Evolutionary conservation across 495 filamentous ascomycete genomes (phyloP), one percentile per base, ranked within the genome.

Genomic region (Aspergillus carlsbadensis): DNA sequence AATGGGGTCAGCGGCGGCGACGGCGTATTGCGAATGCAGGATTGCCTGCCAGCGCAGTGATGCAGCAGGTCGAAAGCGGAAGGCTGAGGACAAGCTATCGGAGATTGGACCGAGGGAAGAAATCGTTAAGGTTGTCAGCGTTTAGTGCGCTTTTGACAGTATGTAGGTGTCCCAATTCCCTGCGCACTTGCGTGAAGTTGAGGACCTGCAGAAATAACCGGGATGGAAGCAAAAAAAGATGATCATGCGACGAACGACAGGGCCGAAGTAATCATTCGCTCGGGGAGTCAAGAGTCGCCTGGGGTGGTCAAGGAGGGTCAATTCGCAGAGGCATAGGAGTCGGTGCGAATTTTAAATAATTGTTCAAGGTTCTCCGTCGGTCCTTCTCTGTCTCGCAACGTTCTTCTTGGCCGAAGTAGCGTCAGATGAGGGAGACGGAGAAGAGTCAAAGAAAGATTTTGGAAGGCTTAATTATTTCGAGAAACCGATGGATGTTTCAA

Each of bases 1-100:
- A 59, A 60, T 55, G 37, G 35, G 55, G 42, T 47, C 46, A 65
- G 51, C 52, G 47, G 45, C 52, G 58, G 59, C 52, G 56, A 58
- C 52, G 54, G 58, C 7, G 56, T 53, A 45, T 43, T 59, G 62
- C 62, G 43, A 52, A 64, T 64, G 62, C 62, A 65, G 62, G 58
- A 65, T 70, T 69, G 69, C 65, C 67, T 71, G 73, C 69, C 71
- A 73, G 60, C 70, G 64, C 70, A 76, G 67, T 68, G 62, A 72
- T 73, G 73, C 73, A 76, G 65, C 65, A 56, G 65, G 65, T 75
- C 73, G 56, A 72, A 76, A 72, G 53, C 40, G 73, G 73, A 70
- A 76, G 67, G 59, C 20, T 52, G 58, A 71, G 60, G 48, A 54
- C 51, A 65, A 70, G 59, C 60, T 72, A 72, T 73, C 67, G 64